phyloP scores from a whole-genome alignment of 768 basidiomycete species.

The Boletus tomentosulus region DNA sequence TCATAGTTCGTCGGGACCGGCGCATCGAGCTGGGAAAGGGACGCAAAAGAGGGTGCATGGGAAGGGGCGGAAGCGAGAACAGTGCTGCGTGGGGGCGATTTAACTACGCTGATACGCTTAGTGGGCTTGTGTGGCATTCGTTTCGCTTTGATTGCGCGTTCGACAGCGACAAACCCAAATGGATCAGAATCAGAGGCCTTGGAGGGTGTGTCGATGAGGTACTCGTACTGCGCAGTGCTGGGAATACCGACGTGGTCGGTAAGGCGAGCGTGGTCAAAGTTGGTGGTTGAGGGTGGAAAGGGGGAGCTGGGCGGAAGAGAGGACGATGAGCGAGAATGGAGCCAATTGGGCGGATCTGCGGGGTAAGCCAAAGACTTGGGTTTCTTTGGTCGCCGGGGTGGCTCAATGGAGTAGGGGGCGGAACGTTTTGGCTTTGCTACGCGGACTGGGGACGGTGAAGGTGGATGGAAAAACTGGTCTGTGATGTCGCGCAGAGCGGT shows the following conservation, averaged over 20 bases:
- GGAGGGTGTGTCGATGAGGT: slow-evolving; percentile 20
- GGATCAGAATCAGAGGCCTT: slow-evolving; percentile 42
- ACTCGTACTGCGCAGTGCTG: slow-evolving; percentile 14
- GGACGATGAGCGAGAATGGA: slow-evolving; percentile 23
- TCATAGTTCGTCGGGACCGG: slow-evolving; percentile 30
- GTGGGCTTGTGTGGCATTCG: slow-evolving; percentile 23
- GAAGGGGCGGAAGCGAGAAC: slow-evolving; percentile 16
- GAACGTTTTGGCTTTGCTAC: slow-evolving; percentile 19
- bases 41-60: slow-evolving; percentile 12
- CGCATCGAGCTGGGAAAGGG: slow-evolving; percentile 35
- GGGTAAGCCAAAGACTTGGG: slow-evolving; percentile 29
- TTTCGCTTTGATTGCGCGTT: slow-evolving; percentile 45
- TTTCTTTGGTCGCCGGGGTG: slow-evolving; percentile 31
- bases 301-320: slow-evolving; percentile 35
- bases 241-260: slow-evolving; percentile 1
- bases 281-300: slow-evolving; percentile 22
- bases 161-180: slow-evolving; percentile 55
- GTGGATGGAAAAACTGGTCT: slow-evolving; percentile 33
- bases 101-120: slow-evolving; percentile 9
- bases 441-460: slow-evolving; percentile 29
- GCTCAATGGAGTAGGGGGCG: slow-evolving; percentile 15
- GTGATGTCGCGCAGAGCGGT: slow-evolving; percentile 30
- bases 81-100: slow-evolving; percentile 19
- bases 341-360: slow-evolving; percentile 31
- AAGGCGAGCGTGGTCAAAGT: slow-evolving; percentile 7